Percentiles rank a stretch among this genome's conserved stretches.
phyloP scores from a whole-genome alignment of 164 flowering plant species.

The Tetrastigma voinierianum region DNA sequence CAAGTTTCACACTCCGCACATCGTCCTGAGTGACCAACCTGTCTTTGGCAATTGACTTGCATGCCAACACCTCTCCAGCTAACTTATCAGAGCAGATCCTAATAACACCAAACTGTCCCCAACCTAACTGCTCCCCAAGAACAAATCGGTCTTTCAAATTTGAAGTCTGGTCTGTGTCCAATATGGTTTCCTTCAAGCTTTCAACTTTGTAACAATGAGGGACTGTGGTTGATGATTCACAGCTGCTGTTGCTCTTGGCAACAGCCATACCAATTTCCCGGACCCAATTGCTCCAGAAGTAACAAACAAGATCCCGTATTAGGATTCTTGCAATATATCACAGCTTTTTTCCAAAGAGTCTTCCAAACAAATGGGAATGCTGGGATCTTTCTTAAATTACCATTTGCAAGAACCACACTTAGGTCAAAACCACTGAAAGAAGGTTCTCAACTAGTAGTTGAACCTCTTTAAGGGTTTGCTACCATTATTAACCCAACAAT shows the following conservation, averaged over 20 bases:
- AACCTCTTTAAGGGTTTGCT: conserved; percentile 17
- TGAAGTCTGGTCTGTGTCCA: conserved; percentile 37
- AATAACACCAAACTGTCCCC: conserved; percentile 38
- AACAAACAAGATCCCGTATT: conserved; percentile 8
- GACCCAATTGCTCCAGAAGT: conserved; percentile 5
- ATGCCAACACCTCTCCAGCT: no score
- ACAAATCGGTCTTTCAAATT: conserved; percentile 47
- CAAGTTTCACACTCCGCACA: conserved; percentile 11
- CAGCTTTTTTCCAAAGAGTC: background rate
- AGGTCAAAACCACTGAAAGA: conserved; percentile 16
- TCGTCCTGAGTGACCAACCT: background rate
- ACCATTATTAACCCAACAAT: conserved; percentile 5
- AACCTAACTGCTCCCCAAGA: conserved; percentile 72
- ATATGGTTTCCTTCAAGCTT: conserved; percentile 38
- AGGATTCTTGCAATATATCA: background rate
- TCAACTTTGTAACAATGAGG: conserved; percentile 36
- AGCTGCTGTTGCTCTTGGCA: conserved; percentile 51
- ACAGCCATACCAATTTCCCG: conserved; percentile 55
- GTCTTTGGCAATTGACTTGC: no score
- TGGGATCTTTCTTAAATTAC: background rate
- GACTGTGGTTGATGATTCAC: conserved; percentile 13
- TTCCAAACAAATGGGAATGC: conserved; percentile 5
- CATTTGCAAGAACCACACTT: conserved; percentile 6
- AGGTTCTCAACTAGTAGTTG: conserved; percentile 16
- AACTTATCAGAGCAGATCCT: no score